phyloP scores from a whole-genome alignment of 768 basidiomycete species.

The Phlebiopsis flavidoalba region DNA sequence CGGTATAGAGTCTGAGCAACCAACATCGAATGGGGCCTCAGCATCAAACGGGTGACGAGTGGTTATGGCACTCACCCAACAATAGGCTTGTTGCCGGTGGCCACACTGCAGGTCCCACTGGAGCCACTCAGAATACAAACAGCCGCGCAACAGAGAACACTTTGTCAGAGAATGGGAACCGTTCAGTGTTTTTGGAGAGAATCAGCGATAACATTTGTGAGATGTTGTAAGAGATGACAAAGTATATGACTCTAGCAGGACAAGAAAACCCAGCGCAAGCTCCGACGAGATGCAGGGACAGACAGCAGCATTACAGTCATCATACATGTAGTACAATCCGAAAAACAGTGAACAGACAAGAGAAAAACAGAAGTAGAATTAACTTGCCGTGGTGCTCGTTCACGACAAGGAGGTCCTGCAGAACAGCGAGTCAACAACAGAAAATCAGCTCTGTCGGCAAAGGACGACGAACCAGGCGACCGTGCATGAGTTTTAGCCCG shows the following conservation, averaged over 20 bases:
- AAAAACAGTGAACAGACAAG: neutral
- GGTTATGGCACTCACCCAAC: too few relatives aligned
- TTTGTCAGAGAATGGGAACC: too few relatives aligned
- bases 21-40: too few relatives aligned
- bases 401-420: slow-evolving; percentile 3
- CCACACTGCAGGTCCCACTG: too few relatives aligned
- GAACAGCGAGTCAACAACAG: neutral
- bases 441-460: neutral
- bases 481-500: slow-evolving; percentile 52
- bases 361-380: neutral
- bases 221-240: too few relatives aligned
- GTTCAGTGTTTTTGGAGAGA: too few relatives aligned
- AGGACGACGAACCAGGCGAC: slow-evolving; percentile 44
- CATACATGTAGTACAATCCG: neutral
- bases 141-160: too few relatives aligned
- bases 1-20: too few relatives aligned
- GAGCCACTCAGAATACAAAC: too few relatives aligned
- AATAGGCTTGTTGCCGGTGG: too few relatives aligned
- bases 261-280: neutral
- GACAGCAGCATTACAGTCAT: neutral
- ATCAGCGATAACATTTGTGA: too few relatives aligned
- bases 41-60: too few relatives aligned
- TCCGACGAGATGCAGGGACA: neutral
- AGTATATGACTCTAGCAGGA: neutral
- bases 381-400: neutral